Percentiles rank a stretch among this genome's conserved stretches.
These are phyloP conservation scores for Aquanectria penicillioides DNA, from an alignment of 2,329 filamentous ascomycete species.

Conservation along the genomic window DNA sequence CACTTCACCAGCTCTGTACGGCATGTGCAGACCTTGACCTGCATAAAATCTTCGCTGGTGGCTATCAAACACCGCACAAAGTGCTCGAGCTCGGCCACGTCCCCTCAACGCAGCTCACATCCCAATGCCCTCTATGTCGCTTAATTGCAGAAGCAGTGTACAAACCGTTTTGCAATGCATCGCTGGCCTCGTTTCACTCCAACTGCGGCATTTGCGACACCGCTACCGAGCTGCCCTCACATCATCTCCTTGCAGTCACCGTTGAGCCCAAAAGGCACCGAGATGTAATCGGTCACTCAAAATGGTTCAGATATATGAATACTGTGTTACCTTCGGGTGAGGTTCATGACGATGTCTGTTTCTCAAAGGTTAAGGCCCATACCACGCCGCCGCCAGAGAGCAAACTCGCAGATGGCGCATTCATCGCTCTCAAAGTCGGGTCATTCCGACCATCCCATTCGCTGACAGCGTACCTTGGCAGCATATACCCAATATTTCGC, in stretches of 20 bases:
- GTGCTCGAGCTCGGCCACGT: not conserved
- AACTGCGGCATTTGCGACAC: not conserved
- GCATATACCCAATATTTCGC: conserved; percentile 15
- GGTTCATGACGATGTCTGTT: not conserved
- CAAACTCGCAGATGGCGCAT: not conserved
- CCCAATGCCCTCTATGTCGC: not conserved
- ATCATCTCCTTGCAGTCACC: conserved; percentile 1
- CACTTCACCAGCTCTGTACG: not conserved
- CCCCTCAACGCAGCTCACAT: not conserved
- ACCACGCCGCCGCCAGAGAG: not conserved
- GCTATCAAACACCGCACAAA: conserved; percentile 3
- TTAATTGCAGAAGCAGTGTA: conserved; percentile 10
- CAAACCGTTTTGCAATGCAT: conserved; percentile 1
- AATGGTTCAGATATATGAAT: not conserved
- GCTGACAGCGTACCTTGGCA: not conserved
- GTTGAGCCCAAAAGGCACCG: not conserved
- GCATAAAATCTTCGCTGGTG: conserved; percentile 8
- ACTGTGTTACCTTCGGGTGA: not conserved
- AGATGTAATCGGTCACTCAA: conserved; percentile 8
- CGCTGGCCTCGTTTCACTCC: not conserved
- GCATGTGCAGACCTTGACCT: conserved; percentile 10
- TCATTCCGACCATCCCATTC: not conserved
- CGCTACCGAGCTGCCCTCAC: not conserved
- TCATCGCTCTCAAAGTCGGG: conserved; percentile 11
- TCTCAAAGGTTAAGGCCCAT: not conserved